Percentiles rank a stretch among this genome's conserved stretches.
Evolutionary conservation across 2,329 filamentous ascomycete genomes (phyloP).

Genomic region (Teratosphaeria viscida): DNA sequence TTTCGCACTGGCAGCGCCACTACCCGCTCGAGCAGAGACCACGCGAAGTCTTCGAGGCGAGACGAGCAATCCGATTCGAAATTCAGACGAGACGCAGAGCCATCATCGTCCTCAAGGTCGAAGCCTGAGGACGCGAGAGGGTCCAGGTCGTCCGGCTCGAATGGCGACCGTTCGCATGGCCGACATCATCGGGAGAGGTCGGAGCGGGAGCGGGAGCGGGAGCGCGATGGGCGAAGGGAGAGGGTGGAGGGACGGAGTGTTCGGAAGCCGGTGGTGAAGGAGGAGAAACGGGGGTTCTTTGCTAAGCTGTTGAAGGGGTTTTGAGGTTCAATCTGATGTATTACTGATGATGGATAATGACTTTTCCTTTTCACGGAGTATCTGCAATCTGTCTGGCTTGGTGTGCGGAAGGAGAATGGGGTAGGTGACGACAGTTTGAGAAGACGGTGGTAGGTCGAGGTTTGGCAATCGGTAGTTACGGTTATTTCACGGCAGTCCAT

Average conservation of each 20-base stretch:
- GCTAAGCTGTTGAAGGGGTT: not conserved
- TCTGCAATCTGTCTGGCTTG: not conserved
- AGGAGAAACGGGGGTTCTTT: not conserved
- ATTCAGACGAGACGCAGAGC: not conserved
- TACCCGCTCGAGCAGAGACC: not conserved
- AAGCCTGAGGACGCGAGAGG: not conserved
- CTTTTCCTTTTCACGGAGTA: not conserved
- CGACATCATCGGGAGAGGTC: constrained; percentile 3
- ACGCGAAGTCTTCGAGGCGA: not conserved
- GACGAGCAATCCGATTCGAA: not conserved
- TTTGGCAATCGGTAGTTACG: too few relatives aligned
- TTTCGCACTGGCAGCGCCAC: constrained; percentile 3
- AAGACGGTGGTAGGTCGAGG: too few relatives aligned
- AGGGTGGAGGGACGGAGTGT: not conserved
- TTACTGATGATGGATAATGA: not conserved
- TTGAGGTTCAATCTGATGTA: not conserved
- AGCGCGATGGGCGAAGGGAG: not conserved
- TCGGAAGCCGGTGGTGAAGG: not conserved
- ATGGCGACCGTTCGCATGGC: constrained; percentile 1
- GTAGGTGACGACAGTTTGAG: too few relatives aligned
- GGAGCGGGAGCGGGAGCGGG: constrained; percentile 5
- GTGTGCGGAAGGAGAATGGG: not conserved
- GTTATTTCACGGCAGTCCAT: too few relatives aligned
- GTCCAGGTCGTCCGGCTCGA: constrained; percentile 1
- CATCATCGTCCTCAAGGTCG: not conserved